Percentiles rank a stretch among this genome's conserved stretches.
Conservation (phyloP, 2,329 filamentous ascomycete species). For the Sclerotinia glacialis region DNA sequence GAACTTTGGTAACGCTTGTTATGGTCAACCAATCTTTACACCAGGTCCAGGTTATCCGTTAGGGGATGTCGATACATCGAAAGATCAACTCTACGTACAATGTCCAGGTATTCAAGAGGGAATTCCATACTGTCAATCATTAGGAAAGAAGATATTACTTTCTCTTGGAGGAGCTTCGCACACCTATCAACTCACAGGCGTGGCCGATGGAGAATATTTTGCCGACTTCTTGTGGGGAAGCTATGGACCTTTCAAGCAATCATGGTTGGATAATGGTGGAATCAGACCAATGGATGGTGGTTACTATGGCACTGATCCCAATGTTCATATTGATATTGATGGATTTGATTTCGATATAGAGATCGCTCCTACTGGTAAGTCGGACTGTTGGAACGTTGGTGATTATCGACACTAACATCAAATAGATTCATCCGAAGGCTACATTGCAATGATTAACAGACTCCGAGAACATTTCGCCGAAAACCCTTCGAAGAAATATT, state of each 20-base stretch:
- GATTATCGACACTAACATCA: constrained; percentile 18
- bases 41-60: constrained; percentile 31
- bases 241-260: constrained; percentile 42
- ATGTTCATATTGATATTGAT: constrained; percentile 35
- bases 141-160: constrained; percentile 44
- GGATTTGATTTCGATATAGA: constrained; percentile 41
- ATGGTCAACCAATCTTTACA: constrained; percentile 39
- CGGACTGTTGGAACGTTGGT: background rate
- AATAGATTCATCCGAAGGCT: constrained; percentile 33
- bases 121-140: constrained; percentile 43
- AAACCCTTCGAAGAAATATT: constrained; percentile 34
- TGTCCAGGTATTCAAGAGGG: constrained; percentile 42
- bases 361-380: constrained; percentile 26
- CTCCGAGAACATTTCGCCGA: constrained; percentile 33
- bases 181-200: constrained; percentile 42
- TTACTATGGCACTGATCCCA: constrained; percentile 17
- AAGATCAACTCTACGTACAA: constrained; percentile 39
- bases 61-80: constrained; percentile 35
- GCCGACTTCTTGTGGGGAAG: constrained; percentile 43
- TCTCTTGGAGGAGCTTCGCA: constrained; percentile 41
- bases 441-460: constrained; percentile 35
- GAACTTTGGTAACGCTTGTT: constrained; percentile 46
- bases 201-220: constrained; percentile 41
- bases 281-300: constrained; percentile 36
- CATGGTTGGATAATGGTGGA: constrained; percentile 38